These are phyloP conservation scores for Candida anutae DNA, from an alignment of 1,139 yeast genomes.

Conservation along the genomic window DNA sequence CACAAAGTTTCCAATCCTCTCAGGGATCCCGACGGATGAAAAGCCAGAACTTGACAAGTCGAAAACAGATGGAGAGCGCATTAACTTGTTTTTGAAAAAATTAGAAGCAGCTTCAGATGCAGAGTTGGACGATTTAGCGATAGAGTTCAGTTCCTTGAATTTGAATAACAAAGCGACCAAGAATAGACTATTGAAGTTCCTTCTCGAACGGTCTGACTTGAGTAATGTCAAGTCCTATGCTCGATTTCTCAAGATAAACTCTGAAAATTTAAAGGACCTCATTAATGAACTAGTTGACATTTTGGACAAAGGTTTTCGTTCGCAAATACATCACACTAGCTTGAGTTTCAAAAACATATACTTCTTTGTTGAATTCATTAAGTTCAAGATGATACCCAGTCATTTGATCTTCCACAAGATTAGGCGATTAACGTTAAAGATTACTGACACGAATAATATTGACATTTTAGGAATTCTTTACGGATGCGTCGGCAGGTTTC, in stretches of 20 bases:
- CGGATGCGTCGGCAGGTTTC: constrained; percentile 59
- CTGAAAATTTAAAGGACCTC: constrained; percentile 41
- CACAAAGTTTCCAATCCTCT: constrained; percentile 23
- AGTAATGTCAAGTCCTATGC: constrained; percentile 45
- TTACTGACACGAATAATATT: constrained; percentile 49
- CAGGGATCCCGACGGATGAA: constrained; percentile 19
- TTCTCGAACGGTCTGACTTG: constrained; percentile 41
- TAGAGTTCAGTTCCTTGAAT: constrained; percentile 42
- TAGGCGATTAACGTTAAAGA: constrained; percentile 44
- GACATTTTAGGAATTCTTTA: constrained; percentile 61
- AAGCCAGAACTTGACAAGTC: constrained; percentile 4
- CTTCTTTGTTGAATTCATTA: constrained; percentile 68
- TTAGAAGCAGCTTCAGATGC: constrained; percentile 40
- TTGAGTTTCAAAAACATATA: constrained; percentile 51
- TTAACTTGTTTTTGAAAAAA: constrained; percentile 35
- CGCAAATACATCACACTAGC: constrained; percentile 45
- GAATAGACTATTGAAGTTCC: constrained; percentile 49
- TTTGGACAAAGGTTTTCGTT: constrained; percentile 54
- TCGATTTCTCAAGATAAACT: constrained; percentile 60
- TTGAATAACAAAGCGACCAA: constrained; percentile 71
- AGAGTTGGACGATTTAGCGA: constrained; percentile 49
- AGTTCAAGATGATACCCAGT: constrained; percentile 68
- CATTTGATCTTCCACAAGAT: constrained; percentile 68
- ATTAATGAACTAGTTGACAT: constrained; percentile 48
- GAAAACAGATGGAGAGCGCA: constrained; percentile 33